These are phyloP conservation scores for Excoecaria agallocha DNA, from an alignment of 345 rosid genomes.

Conservation along the genomic window DNA sequence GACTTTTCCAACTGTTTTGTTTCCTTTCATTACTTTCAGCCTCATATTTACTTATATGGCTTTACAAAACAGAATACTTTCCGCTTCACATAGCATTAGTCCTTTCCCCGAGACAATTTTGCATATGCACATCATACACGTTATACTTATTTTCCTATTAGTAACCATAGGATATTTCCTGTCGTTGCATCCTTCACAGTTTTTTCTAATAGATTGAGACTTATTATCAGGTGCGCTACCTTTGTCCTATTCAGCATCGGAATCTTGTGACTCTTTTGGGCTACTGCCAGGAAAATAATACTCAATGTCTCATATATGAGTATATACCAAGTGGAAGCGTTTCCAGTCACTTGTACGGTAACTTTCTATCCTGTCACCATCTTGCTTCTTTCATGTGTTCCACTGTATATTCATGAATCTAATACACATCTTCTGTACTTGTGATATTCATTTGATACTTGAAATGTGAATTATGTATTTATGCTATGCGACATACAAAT, in stretches of 20 bases:
- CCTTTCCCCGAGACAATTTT: neutral
- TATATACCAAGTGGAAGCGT: conserved; percentile 95
- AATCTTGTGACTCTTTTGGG: conserved; percentile 87
- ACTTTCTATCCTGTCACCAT: conserved; percentile 51
- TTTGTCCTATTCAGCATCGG: conserved; percentile 79
- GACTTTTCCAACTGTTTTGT: neutral
- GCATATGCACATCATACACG: neutral
- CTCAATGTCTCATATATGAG: conserved; percentile 78
- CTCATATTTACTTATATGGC: conserved; percentile 4
- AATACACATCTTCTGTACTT: neutral
- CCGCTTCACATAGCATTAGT: neutral
- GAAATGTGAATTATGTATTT: neutral
- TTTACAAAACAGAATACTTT: neutral
- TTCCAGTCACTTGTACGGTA: conserved; percentile 97
- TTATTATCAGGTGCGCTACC: conserved; percentile 65
- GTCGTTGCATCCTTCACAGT: conserved; percentile 14
- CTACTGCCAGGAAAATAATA: conserved; percentile 80
- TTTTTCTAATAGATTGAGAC: conserved; percentile 20
- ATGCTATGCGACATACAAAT: neutral
- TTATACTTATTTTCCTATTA: neutral
- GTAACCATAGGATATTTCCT: conserved; percentile 2
- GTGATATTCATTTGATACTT: neutral
- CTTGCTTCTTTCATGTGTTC: conserved; percentile 11
- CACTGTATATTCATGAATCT: neutral
- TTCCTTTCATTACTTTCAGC: neutral